phyloP scores from a whole-genome alignment of 2,329 filamentous ascomycete species.

The Neodidymelliopsis sp. region DNA sequence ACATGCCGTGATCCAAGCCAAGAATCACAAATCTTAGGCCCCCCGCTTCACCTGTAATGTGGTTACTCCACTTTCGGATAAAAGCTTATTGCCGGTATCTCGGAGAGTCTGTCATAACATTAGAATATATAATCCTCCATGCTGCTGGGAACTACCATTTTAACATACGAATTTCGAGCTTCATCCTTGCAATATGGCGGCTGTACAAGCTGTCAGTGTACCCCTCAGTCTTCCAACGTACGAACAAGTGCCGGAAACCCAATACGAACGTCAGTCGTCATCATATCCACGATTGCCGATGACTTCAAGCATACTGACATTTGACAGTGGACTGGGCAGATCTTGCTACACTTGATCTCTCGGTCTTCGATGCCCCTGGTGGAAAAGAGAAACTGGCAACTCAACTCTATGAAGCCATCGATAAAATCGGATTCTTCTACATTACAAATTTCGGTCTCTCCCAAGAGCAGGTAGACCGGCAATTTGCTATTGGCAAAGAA shows the following conservation, averaged over 20 bases:
- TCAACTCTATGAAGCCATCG: constrained; percentile 62
- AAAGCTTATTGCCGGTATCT: background rate
- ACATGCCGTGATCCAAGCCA: constrained; percentile 21
- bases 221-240: background rate
- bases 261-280: constrained; percentile 1
- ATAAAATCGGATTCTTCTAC: constrained; percentile 25
- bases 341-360: constrained; percentile 47
- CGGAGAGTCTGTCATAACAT: background rate
- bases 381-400: constrained; percentile 63
- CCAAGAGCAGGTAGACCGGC: constrained; percentile 26
- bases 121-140: background rate
- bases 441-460: constrained; percentile 25
- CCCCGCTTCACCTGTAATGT: background rate
- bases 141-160: background rate
- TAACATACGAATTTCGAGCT: too few relatives aligned
- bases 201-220: background rate
- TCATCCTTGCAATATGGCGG: constrained; percentile 1
- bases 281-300: background rate
- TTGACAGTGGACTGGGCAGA: constrained; percentile 9
- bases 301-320: background rate
- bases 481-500: constrained; percentile 25
- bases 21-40: constrained; percentile 21
- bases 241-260: constrained; percentile 4
- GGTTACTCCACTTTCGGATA: constrained; percentile 2
- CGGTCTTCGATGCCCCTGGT: constrained; percentile 61